These are phyloP conservation scores for Acacia acuminata DNA, from an alignment of 306 rosid genomes.

Conservation along the genomic window DNA sequence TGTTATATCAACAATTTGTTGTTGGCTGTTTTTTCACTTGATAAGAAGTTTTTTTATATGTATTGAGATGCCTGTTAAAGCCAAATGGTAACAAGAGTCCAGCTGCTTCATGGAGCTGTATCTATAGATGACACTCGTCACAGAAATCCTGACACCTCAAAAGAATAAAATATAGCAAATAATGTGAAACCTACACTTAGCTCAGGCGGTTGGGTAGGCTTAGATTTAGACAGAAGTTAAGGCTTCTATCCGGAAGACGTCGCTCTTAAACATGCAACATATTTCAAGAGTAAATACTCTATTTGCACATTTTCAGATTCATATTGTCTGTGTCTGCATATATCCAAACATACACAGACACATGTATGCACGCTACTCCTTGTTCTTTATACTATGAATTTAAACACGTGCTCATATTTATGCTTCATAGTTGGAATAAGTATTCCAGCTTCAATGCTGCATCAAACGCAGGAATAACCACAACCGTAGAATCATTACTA, in stretches of 20 bases:
- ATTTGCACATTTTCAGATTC: not conserved
- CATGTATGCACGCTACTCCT: not conserved
- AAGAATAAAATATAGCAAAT: not conserved
- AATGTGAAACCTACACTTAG: not conserved
- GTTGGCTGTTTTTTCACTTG: not conserved
- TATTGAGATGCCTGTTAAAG: not conserved
- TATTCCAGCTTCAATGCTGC: not conserved
- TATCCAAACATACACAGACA: not conserved
- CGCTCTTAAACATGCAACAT: not conserved
- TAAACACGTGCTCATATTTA: not conserved
- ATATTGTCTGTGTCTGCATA: not conserved
- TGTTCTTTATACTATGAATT: not conserved
- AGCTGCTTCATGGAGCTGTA: not conserved
- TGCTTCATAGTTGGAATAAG: not conserved
- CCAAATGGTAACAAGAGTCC: not conserved
- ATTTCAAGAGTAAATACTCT: not conserved
- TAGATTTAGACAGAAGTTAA: not conserved
- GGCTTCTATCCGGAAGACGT: not conserved
- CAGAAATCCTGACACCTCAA: not conserved
- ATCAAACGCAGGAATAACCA: constrained; percentile 2
- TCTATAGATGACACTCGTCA: not conserved
- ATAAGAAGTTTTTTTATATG: not conserved
- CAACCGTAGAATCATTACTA: not conserved
- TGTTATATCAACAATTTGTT: not conserved
- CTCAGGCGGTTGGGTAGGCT: not conserved